Base-by-base conservation (phyloP, 176 grass and related monocot genomes). In the Aegilops umbellulata region DNA sequence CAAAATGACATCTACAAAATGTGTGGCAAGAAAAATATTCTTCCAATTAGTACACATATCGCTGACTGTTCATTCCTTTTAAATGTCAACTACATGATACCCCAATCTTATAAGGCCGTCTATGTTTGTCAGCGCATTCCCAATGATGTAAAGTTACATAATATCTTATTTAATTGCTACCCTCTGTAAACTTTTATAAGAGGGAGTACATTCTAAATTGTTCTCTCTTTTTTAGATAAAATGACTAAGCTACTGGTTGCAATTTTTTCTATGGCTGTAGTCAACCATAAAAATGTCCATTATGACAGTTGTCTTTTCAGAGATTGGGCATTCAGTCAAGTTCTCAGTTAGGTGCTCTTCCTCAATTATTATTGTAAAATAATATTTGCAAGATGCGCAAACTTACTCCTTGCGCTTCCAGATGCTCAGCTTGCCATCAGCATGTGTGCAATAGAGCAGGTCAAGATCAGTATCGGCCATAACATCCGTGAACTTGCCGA, bases 371-470 rank as follows among this genome's bases (percentile, higher is more conserved):
- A 78, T 62, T 76, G 39, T 14, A 41, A 84, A 74, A 87, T 19
- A 26, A 82, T 36, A 82, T 36, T 8, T 20, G 65, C 30, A 82
- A 65, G 24, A 74, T 72, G 25, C 71, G 49, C 17, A 47, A 62
- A 88, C 85, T 93, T 81, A 91, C 96, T 88, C 88, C 88, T 95
- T 98, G 63, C 93, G 90, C 76, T 90, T 98, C 96, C 93, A 98
- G 65, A 98, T 91, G 85, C 90, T 95, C 22, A 98, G 82, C 81
- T 95, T 98, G 44, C 96, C 93, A 57, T 98, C 96, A 7, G 87
- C n/a, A 90, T 98, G 96, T 8, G 90, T 91, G 86, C 92, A 98
- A 38, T 94, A 95, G 36, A 95, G 82, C 24, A 95, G 65, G 77
- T 98, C 90, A 3, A 90, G 74, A 53, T 92, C 92, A 10, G 93